phyloP scores from a whole-genome alignment of 2,329 filamentous ascomycete genomes.

The Claviceps purpurea region DNA sequence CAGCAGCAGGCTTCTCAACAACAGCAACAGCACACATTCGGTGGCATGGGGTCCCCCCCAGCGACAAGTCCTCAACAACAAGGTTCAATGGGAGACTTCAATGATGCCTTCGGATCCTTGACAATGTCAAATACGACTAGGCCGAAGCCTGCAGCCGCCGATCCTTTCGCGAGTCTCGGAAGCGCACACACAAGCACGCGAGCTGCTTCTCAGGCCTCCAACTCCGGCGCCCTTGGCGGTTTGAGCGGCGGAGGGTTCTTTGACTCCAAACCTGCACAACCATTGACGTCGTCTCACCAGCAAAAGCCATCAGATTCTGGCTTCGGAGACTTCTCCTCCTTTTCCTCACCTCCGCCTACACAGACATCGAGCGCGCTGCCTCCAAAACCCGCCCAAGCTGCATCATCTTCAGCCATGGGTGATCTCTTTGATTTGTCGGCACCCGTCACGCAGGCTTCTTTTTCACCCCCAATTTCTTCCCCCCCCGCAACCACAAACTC shows the following conservation, averaged over 20 bases:
- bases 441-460: slow-evolving; percentile 33
- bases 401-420: slow-evolving; percentile 46
- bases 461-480: slow-evolving; percentile 24
- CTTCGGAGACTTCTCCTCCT: slow-evolving; percentile 54
- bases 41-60: slow-evolving; percentile 49
- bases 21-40: slow-evolving; percentile 37
- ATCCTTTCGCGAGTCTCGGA: slow-evolving; percentile 50
- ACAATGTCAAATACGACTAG: slow-evolving; percentile 28
- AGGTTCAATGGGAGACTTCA: slow-evolving; percentile 47
- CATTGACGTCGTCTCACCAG: slow-evolving; percentile 35
- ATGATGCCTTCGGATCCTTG: slow-evolving; percentile 54
- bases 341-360: slow-evolving; percentile 31
- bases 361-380: slow-evolving; percentile 14
- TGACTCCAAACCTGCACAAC: slow-evolving; percentile 53
- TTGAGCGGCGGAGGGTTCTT: slow-evolving; percentile 73
- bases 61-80: slow-evolving; percentile 35
- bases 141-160: slow-evolving; percentile 28
- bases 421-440: slow-evolving; percentile 72
- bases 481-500: slow-evolving; percentile 38
- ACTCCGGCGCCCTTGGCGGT: slow-evolving; percentile 31
- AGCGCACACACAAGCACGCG: slow-evolving; percentile 21
- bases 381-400: slow-evolving; percentile 29
- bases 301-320: slow-evolving; percentile 42
- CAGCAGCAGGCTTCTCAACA: slow-evolving; percentile 22
- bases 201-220: slow-evolving; percentile 21